These are phyloP conservation scores for Colletotrichum magnum DNA, from an alignment of 2,329 filamentous ascomycete species.

Conservation along the genomic window DNA sequence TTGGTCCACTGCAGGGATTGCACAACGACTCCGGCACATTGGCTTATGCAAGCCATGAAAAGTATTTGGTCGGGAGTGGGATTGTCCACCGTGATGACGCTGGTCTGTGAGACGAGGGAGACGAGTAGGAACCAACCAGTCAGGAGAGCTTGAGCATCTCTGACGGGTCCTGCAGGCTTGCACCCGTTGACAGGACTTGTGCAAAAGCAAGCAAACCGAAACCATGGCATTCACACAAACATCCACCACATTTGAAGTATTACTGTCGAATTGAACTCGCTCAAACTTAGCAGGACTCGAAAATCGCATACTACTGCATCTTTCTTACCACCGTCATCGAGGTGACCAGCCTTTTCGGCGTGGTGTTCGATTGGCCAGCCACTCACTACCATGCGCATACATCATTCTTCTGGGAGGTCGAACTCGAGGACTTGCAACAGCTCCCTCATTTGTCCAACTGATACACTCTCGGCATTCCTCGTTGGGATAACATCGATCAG, in stretches of 20 bases:
- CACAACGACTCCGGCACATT: conserved; percentile 7
- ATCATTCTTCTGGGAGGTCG: not conserved
- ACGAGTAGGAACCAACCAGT: conserved; percentile 1
- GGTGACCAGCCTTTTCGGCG: not conserved
- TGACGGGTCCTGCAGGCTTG: conserved; percentile 1
- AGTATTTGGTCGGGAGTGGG: conserved; percentile 3
- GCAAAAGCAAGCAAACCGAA: conserved; percentile 24
- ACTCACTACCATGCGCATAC: not conserved
- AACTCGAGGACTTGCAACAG: not conserved
- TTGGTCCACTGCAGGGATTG: conserved; percentile 9
- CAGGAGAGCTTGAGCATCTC: not conserved
- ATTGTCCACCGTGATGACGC: conserved; percentile 3
- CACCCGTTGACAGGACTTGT: conserved; percentile 10
- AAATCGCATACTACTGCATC: conserved; percentile 1
- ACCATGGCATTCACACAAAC: conserved; percentile 14
- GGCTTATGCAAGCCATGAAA: conserved; percentile 27
- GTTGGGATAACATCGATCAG: not conserved
- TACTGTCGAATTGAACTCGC: not conserved
- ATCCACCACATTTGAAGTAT: not conserved
- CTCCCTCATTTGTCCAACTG: not conserved
- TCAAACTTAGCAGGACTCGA: not conserved
- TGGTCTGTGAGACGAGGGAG: conserved; percentile 1
- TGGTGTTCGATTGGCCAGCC: not conserved
- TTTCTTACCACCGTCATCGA: not conserved
- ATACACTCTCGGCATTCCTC: conserved; percentile 6